phyloP scores from a whole-genome alignment of 2,329 filamentous ascomycete genomes.

The Pseudovirgaria hyperparasitica region DNA sequence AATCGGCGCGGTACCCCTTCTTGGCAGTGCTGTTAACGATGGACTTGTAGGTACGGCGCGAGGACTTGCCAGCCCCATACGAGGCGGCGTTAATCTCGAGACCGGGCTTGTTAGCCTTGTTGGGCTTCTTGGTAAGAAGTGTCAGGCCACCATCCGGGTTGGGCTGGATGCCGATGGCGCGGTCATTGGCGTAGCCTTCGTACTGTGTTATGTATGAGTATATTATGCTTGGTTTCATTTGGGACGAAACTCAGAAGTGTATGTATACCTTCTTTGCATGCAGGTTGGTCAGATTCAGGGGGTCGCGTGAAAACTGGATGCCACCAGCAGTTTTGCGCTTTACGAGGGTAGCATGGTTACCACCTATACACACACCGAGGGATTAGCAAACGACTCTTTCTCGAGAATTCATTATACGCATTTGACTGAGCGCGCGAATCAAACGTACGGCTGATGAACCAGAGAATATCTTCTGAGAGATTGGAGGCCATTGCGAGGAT shows the following conservation, averaged over 20 bases:
- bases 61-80: constrained; percentile 60
- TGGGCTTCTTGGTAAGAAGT: constrained; percentile 74
- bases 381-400: too few species aligned
- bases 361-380: constrained; percentile 41
- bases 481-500: constrained; percentile 51
- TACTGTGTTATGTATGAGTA: constrained; percentile 42
- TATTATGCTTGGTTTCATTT: constrained; percentile 4
- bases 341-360: constrained; percentile 81
- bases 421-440: too few species aligned
- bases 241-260: too few species aligned
- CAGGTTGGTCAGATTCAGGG: constrained; percentile 84
- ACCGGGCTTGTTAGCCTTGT: constrained; percentile 60
- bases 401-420: too few species aligned
- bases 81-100: constrained; percentile 50
- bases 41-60: constrained; percentile 77
- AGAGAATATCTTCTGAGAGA: constrained; percentile 83
- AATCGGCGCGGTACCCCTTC: constrained; percentile 59
- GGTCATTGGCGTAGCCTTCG: constrained; percentile 84
- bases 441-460: too few species aligned
- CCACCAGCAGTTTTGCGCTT: constrained; percentile 74
- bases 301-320: constrained; percentile 85
- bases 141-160: constrained; percentile 68
- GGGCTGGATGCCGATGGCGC: constrained; percentile 74
- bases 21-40: constrained; percentile 75
- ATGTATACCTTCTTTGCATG: constrained; percentile 78